Percentiles rank a stretch among this genome's conserved stretches.
Conservation (phyloP, 2,329 filamentous ascomycete genomes). For the Furcasterigmium furcatum region DNA sequence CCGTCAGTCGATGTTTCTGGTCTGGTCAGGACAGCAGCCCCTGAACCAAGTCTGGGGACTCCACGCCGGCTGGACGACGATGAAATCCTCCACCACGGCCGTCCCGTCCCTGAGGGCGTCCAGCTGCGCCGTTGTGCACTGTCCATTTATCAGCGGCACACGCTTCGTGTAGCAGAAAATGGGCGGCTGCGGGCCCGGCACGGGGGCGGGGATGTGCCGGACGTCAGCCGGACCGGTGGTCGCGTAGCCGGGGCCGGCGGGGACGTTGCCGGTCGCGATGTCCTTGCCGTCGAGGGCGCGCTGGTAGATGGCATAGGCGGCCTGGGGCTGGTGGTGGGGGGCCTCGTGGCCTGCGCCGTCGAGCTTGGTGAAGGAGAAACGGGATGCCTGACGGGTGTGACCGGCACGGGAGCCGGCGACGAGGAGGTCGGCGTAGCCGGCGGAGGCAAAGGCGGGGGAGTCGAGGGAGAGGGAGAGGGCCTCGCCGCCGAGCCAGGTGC, state of each 20-base stretch:
- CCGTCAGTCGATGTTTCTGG: too few relatives aligned
- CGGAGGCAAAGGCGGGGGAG: constrained; percentile 45
- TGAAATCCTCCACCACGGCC: constrained; percentile 2
- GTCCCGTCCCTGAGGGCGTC: constrained; percentile 1
- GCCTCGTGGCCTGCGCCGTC: constrained; percentile 2
- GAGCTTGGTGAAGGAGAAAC: constrained; percentile 1
- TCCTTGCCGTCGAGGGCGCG: constrained; percentile 49
- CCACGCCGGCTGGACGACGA: constrained; percentile 4
- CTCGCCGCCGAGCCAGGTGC: constrained; percentile 59
- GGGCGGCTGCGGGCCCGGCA: not conserved
- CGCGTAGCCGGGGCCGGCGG: constrained; percentile 24
- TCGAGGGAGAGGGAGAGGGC: constrained; percentile 55
- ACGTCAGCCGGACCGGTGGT: not conserved
- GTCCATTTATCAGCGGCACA: not conserved
- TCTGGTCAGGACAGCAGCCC: too few relatives aligned
- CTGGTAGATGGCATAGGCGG: constrained; percentile 36
- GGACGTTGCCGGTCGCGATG: constrained; percentile 44
- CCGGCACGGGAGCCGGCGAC: not conserved
- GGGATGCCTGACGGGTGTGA: not conserved
- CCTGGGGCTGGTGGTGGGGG: constrained; percentile 1
- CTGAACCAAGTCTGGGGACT: too few relatives aligned
- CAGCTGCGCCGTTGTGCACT: constrained; percentile 2
- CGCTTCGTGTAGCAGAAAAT: constrained; percentile 1
- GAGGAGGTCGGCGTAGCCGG: constrained; percentile 52
- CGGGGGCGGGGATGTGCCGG: not conserved